Conservation (phyloP, 2,329 filamentous ascomycete species). For the Phyllosticta citriasiana region DNA sequence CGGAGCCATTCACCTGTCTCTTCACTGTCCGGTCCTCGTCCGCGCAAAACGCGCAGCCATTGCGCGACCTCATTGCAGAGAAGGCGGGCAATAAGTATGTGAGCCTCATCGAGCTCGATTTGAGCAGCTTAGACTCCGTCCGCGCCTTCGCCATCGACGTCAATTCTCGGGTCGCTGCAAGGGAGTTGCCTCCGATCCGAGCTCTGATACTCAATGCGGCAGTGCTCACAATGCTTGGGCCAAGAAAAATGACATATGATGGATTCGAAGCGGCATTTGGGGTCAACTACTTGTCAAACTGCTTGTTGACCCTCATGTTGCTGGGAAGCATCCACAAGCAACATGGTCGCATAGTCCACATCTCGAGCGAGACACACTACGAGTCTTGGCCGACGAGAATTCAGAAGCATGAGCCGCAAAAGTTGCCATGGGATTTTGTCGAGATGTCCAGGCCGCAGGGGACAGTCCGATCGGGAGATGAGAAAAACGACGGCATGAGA, state of each 20-base stretch:
- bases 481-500: background rate
- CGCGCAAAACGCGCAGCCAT: background rate
- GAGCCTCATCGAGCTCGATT: slow-evolving; percentile 11
- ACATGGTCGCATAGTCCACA: slow-evolving; percentile 13
- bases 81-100: background rate
- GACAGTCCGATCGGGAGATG: background rate
- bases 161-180: slow-evolving; percentile 16
- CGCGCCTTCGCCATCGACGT: slow-evolving; percentile 13
- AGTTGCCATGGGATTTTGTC: background rate
- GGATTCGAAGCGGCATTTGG: slow-evolving; percentile 15
- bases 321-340: slow-evolving; percentile 17
- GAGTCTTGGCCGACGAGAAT: background rate
- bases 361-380: slow-evolving; percentile 15
- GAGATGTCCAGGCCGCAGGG: background rate
- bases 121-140: slow-evolving; percentile 12
- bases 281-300: slow-evolving; percentile 16
- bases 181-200: slow-evolving; percentile 30
- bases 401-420: background rate
- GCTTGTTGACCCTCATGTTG: slow-evolving; percentile 16
- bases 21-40: background rate
- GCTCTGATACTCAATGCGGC: slow-evolving; percentile 30
- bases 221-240: slow-evolving; percentile 14
- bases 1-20: background rate
- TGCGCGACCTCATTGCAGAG: background rate
- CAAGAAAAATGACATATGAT: slow-evolving; percentile 1